Base-by-base conservation (phyloP, 768 basidiomycete species). In the Grammothele lineata region DNA sequence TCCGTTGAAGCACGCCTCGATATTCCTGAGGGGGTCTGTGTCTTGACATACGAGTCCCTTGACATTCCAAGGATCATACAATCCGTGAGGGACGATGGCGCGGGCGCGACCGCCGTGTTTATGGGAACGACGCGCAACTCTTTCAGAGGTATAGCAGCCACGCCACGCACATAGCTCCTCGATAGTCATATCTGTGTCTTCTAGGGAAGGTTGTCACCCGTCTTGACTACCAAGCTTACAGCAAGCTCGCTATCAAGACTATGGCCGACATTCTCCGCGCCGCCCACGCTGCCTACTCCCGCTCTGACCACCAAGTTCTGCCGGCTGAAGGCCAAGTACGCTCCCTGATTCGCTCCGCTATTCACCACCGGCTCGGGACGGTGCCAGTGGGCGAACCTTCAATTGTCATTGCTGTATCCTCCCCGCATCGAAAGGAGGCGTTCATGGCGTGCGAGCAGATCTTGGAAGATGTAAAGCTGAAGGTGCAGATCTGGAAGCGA, bases 401-500 rank as follows among this genome's bases (percentile, higher is more conserved):
- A 10, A 88, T 93, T 50, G 86, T 92, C 40, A 82, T 94, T 49
- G 85, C 86, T 1, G 89, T 92, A 4, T 85, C 88, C 3, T 83
- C 86, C 10, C 85, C 90, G 6, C 91, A 92, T 64, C 77, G 92
- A 25, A 83, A 80, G 56, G 88, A 89, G 60, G 83, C 87, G 6
- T 92, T 92, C 60, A 65, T 72, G 42, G 83, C 81, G 15, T 90
- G 87, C 62, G 90, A 92, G 64, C 78, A 70, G 56, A 80, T 93
- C 48, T 72, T 95, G n/a, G 92, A 95, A 63, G 76, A 83, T 48
- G 83, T 94, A 46, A 95, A 95, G 70, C 67, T 66, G 50, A 84
- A 79, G 58, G 89, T 76, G 34, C 91, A 90, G 64, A 86, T 94
- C 53, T 95, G 92, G 92, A 94, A 95, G 70, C 69, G 87, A 57